A percentile compares a stretch with the other conserved stretches of the same genome.
These are phyloP conservation scores for Colletotrichum ledebouriae DNA, from an alignment of 2,329 filamentous ascomycete species.

Conservation along the genomic window DNA sequence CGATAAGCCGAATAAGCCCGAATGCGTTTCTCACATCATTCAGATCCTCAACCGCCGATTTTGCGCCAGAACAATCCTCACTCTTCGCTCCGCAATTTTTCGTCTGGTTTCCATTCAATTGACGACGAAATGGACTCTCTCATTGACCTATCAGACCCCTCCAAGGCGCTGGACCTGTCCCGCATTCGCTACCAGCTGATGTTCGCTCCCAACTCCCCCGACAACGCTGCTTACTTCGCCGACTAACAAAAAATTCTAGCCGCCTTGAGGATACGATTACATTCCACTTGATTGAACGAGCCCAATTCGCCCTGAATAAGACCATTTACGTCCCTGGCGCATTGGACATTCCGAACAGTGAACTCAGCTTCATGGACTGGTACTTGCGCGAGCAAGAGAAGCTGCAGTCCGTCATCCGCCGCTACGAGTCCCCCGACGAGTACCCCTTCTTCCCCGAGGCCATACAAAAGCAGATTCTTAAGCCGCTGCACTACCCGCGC, in stretches of 20 bases:
- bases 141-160: conserved; percentile 88
- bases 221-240: conserved; percentile 31
- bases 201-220: conserved; percentile 62
- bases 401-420: conserved; percentile 91
- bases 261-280: conserved; percentile 98
- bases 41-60: conserved; percentile 16
- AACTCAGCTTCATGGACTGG: conserved; percentile 93
- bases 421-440: conserved; percentile 96
- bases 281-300: conserved; percentile 95
- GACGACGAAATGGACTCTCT: conserved; percentile 81
- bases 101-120: conserved; percentile 35
- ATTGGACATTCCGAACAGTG: conserved; percentile 79
- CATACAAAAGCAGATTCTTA: conserved; percentile 85
- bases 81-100: conserved; percentile 3
- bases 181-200: conserved; percentile 96
- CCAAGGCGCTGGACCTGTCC: conserved; percentile 87
- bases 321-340: conserved; percentile 88
- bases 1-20: conserved; percentile 9
- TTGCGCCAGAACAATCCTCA: conserved; percentile 22
- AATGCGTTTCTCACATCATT: conserved; percentile 35
- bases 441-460: conserved; percentile 94
- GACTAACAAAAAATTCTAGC: conserved; percentile 61
- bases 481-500: conserved; percentile 86
- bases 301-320: conserved; percentile 94
- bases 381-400: conserved; percentile 90